Conservation (phyloP, 768 basidiomycete genomes). For the Leccinum disarticulatum region DNA sequence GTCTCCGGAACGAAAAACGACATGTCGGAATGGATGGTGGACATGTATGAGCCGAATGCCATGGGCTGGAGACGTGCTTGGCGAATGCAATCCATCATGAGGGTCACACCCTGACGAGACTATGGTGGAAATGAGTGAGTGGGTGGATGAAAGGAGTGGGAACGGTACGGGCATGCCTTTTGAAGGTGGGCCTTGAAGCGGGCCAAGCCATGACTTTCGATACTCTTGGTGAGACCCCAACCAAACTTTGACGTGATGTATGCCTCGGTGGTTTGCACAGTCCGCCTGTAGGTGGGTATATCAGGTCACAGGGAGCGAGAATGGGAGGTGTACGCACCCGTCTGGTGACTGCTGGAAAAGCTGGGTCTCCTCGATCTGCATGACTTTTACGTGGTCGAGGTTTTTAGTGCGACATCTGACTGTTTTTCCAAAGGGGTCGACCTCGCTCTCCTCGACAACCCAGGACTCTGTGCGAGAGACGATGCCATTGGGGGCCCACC, state of each 20-base stretch:
- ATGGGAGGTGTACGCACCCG: constrained; percentile 50
- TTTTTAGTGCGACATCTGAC: constrained; percentile 84
- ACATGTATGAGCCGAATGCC: constrained; percentile 40
- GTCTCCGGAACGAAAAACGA: constrained; percentile 28
- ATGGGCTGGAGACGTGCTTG: constrained; percentile 67
- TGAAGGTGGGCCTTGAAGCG: constrained; percentile 88
- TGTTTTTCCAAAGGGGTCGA: constrained; percentile 77
- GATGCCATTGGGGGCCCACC: constrained; percentile 87
- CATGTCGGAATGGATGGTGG: constrained; percentile 34
- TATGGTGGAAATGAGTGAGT: constrained; percentile 29
- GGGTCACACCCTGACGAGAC: constrained; percentile 87
- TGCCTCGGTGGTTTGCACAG: constrained; percentile 83
- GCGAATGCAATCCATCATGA: constrained; percentile 76
- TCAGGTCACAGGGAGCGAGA: constrained; percentile 4
- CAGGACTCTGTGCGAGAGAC: constrained; percentile 85
- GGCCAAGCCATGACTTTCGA: constrained; percentile 82
- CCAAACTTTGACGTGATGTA: constrained; percentile 87
- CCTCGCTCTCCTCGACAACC: constrained; percentile 94
- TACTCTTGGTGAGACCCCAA: constrained; percentile 84
- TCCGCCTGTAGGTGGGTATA: constrained; percentile 50
- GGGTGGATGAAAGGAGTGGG: not conserved
- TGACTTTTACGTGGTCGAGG: constrained; percentile 90
- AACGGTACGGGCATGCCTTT: constrained; percentile 50
- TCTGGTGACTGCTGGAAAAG: constrained; percentile 65
- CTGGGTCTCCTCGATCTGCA: constrained; percentile 88